Base-by-base conservation (phyloP, 2,329 filamentous ascomycete genomes). In the Trichoderma sp. region DNA sequence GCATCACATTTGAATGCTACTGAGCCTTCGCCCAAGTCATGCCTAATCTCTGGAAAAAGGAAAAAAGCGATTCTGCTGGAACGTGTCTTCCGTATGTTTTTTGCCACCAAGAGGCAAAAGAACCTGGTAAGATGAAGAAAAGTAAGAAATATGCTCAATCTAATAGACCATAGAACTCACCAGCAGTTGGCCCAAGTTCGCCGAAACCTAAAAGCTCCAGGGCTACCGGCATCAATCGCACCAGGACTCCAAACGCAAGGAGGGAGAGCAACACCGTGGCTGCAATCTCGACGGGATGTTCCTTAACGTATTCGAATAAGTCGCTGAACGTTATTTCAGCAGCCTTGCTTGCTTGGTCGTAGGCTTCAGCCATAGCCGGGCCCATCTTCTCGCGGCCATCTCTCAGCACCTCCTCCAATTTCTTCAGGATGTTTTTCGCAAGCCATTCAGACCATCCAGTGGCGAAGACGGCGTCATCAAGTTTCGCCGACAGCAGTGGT, bases 361-460 rank as follows among this genome's bases (percentile, higher is more conserved):
- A 71, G 3, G 73, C 66, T 33, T 64, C 62, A 50, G 38, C 27
- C 65, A 75, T 31, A 16, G 59, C 73, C 6, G 73, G 53, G 3
- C 73, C 73, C 66, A 75, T 75, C 31, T 71, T 59, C 21, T 71
- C 73, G 11, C 29, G 56, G 7, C 66, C 66, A 5, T 24, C 31
- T 18, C 29, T 33, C 9, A 75, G 18, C 7, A 62, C 53, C 6
- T n/a, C 65, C 14, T 69, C 73, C 14, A 75, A 27, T n/a, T 71
- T 71, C 38, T 71, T 71, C n/a, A 75, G 21, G 2, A 75, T 16
- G 16, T 71, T 75, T 62, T 75, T 16, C 3, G 66, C 73, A 1
- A 75, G 38, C 73, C 66, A 71, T 38, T 75, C 73, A 5, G 73
- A 71, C 73, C 73, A 75, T 16, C 59, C 66, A 4, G 56, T 33